Evolutionary conservation across 2,329 filamentous ascomycete genomes (phyloP).

Genomic region (Alternaria sp.): DNA sequence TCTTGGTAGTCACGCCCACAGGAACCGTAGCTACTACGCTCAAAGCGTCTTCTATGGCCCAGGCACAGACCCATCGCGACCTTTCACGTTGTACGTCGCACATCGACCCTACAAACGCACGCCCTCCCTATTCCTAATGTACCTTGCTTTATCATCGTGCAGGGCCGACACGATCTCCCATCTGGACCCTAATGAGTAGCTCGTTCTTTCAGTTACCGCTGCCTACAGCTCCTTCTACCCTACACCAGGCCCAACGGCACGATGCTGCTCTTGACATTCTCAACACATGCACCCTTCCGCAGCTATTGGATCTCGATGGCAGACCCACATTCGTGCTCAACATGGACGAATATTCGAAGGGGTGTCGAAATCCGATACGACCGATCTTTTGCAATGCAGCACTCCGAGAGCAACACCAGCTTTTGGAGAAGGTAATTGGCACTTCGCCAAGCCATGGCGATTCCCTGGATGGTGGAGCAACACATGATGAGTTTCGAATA

Average conservation of each 20-base stretch:
- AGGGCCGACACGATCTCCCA: neutral
- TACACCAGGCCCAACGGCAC: slow-evolving; percentile 5
- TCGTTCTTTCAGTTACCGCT: neutral
- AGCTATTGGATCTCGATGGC: slow-evolving; percentile 41
- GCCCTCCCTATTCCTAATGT: slow-evolving; percentile 1
- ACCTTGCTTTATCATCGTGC: neutral
- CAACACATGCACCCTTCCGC: slow-evolving; percentile 31
- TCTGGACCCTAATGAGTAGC: slow-evolving; percentile 10
- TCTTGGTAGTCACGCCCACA: neutral
- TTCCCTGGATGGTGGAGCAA: slow-evolving; percentile 4
- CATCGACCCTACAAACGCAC: neutral
- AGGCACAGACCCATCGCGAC: neutral
- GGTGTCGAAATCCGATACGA: slow-evolving; percentile 18
- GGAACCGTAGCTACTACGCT: neutral
- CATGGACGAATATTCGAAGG: slow-evolving; percentile 34
- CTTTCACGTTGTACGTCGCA: neutral
- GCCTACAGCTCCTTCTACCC: neutral
- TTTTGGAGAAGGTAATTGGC: slow-evolving; percentile 36
- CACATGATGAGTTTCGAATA: slow-evolving; percentile 48
- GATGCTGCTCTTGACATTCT: slow-evolving; percentile 28
- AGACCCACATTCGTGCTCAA: slow-evolving; percentile 44
- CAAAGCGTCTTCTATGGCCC: neutral
- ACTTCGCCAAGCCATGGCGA: neutral
- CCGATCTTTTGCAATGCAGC: slow-evolving; percentile 42
- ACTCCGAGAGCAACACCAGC: slow-evolving; percentile 34